Evolutionary conservation across 2,329 filamentous ascomycete species (phyloP).

Genomic region (Lomentospora prolificans): DNA sequence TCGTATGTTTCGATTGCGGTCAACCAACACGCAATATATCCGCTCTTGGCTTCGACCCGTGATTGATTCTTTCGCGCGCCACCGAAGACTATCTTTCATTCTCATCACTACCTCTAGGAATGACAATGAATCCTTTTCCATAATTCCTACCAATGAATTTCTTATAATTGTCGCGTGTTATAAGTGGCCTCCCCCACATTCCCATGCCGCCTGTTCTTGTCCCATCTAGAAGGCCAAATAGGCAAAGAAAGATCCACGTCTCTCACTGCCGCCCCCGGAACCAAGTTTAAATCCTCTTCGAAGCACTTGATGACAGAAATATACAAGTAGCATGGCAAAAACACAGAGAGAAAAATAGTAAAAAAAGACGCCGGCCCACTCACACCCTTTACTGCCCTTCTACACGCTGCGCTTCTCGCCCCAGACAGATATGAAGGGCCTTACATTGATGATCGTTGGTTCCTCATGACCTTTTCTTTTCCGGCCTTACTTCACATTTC

Average conservation of each 20-base stretch:
- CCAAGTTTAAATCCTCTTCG: neutral
- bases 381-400: neutral
- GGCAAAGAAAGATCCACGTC: neutral
- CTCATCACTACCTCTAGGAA: no score
- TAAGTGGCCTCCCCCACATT: no score
- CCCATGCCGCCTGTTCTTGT: neutral
- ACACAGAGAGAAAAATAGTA: neutral
- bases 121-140: no score
- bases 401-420: no score
- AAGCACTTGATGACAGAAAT: neutral
- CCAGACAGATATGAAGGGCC: no score
- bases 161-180: no score
- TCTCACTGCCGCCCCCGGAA: neutral
- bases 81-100: no score
- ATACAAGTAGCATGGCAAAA: no score
- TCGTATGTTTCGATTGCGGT: neutral
- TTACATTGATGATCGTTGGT: no score
- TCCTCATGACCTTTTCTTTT: no score
- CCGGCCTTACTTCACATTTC: neutral
- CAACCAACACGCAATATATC: neutral
- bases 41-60: neutral
- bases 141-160: no score
- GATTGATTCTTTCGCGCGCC: neutral
- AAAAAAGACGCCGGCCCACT: neutral
- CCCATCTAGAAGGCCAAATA: neutral